Conservation (phyloP, 805 yeast genomes). For the Saccharomycopsis microspora region DNA sequence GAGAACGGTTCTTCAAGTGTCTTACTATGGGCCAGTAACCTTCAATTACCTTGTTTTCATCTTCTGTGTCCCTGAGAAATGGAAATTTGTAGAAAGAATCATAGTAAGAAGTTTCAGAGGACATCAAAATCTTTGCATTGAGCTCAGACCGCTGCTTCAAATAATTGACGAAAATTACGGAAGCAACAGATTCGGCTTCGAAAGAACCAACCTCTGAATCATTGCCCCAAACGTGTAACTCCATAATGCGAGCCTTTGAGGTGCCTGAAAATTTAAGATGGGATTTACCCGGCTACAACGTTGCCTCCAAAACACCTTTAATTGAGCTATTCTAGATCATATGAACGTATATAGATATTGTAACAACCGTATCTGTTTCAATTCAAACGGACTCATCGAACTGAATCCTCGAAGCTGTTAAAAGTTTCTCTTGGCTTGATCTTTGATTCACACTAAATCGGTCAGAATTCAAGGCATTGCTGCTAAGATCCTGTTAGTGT, state of each 20-base stretch:
- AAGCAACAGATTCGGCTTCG: slow-evolving; percentile 13
- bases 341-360: too few relatives aligned
- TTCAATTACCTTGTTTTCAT: slow-evolving; percentile 1
- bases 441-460: too few relatives aligned
- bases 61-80: slow-evolving; percentile 7
- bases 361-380: too few relatives aligned
- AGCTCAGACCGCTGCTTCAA: neutral
- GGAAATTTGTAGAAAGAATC: slow-evolving; percentile 10
- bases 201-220: slow-evolving; percentile 5
- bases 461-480: too few relatives aligned
- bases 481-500: too few relatives aligned
- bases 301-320: too few relatives aligned
- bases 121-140: slow-evolving; percentile 1
- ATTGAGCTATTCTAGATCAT: too few relatives aligned
- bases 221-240: slow-evolving; percentile 13
- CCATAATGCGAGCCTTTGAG: neutral
- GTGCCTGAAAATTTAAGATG: too few relatives aligned
- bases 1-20: slow-evolving; percentile 2
- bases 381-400: too few relatives aligned
- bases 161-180: slow-evolving; percentile 5
- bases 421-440: too few relatives aligned
- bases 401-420: too few relatives aligned
- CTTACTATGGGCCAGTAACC: slow-evolving; percentile 9
- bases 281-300: too few relatives aligned
- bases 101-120: neutral